Base-by-base conservation (phyloP, 495 filamentous ascomycete species). In the Cercophora sp. region DNA sequence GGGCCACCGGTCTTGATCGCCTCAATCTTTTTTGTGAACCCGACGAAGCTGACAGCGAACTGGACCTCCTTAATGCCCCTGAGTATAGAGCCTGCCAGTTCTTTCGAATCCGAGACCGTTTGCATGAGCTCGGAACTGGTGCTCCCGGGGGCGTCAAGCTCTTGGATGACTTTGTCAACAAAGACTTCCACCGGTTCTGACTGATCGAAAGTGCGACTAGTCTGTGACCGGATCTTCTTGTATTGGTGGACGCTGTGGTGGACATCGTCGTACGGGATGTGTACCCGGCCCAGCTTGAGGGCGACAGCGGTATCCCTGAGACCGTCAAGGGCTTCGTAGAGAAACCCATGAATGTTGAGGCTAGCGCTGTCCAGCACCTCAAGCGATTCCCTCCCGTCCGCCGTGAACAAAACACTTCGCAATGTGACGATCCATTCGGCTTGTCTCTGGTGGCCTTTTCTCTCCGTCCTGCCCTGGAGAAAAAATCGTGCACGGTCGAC, bases 31-130 rank as follows among this genome's bases (percentile, higher is more conserved):
- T 87, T 90, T 19, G 90, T 89, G 53, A 97, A 69, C 9, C 92
- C 84, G 59, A 96, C 81, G 67, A 92, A 95, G 69, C 93, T 94
- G 66, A 96, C 78, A 5, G 93, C 93, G 61, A 97, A 88, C 70
- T 97, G 93, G 13, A 99, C 85, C 66, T 97, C 93, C 64, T 96
- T 91, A 37, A 99, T 88, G 31, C 93, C 93, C 43, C 88, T 84
- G 18, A 99, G 77, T 22, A 96, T 80, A 5, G 92, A 96, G 64
- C 87, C 88, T 31, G 89, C 79, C 58, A 99, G 91, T 49, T 96
- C 91, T 59, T 89, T 95, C 0, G 89, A 96, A 59, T 96, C 92
- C 10, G 90, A 91, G 2, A 96, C 88, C 0, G 88, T 86, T 65
- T 89, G 87, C 29, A 91, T 84, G 52, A 96, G 78, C 35, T 81